These are phyloP conservation scores for Ophiostoma triangulosporum DNA, from an alignment of 2,329 filamentous ascomycete species.

Conservation along the genomic window DNA sequence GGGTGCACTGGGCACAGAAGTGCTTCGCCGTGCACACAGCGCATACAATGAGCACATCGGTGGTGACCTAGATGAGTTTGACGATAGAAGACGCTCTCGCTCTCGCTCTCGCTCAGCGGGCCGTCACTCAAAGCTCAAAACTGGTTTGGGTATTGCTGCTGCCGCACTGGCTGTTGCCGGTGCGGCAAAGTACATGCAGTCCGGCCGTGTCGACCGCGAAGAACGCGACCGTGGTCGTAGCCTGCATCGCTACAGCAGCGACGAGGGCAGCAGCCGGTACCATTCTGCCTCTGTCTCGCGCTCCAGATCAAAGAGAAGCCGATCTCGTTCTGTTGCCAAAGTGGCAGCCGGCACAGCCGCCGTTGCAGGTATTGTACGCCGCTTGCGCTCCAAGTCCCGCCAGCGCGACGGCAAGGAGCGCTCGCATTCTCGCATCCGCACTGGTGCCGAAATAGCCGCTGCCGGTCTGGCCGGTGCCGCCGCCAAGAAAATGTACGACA, in stretches of 20 bases:
- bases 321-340: slow-evolving; percentile 38
- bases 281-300: slow-evolving; percentile 22
- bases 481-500: slow-evolving; percentile 48
- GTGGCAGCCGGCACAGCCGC: slow-evolving; percentile 44
- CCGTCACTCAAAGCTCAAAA: slow-evolving; percentile 39
- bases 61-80: slow-evolving; percentile 20
- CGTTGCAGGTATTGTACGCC: slow-evolving; percentile 43
- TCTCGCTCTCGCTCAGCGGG: slow-evolving; percentile 17
- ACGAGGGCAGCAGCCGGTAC: slow-evolving; percentile 19
- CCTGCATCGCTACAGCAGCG: slow-evolving; percentile 30
- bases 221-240: slow-evolving; percentile 43
- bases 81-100: slow-evolving; percentile 7
- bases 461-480: slow-evolving; percentile 47
- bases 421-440: slow-evolving; percentile 34
- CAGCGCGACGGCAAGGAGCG: slow-evolving; percentile 28
- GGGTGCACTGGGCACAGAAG: slow-evolving; percentile 49
- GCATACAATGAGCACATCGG: slow-evolving; percentile 43
- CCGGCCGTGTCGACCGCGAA: slow-evolving; percentile 46
- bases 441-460: slow-evolving; percentile 47
- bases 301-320: slow-evolving; percentile 26
- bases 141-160: slow-evolving; percentile 47
- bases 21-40: slow-evolving; percentile 44
- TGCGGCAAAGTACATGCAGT: slow-evolving; percentile 50
- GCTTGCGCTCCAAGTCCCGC: slow-evolving; percentile 41
- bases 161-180: slow-evolving; percentile 50